phyloP scores from a whole-genome alignment of 768 basidiomycete species.

The Leucosporidium scottii region DNA sequence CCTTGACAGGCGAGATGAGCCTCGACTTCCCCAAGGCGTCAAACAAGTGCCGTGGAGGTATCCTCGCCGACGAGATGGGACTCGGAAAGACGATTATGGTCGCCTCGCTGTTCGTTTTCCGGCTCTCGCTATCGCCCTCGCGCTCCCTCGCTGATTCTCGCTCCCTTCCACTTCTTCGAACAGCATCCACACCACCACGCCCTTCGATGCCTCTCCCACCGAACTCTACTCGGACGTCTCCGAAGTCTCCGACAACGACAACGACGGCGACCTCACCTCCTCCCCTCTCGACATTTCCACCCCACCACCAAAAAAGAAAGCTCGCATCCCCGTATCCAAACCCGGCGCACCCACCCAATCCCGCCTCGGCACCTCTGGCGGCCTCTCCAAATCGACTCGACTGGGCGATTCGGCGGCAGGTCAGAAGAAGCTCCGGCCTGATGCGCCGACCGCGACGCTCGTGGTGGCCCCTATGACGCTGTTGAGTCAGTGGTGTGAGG shows the following conservation, averaged over 20 bases:
- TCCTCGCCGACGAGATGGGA: conserved; percentile 84
- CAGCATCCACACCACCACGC: conserved; percentile 31
- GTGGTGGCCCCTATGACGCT: conserved; percentile 89
- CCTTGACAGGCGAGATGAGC: conserved; percentile 60
- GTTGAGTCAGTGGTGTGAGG: conserved; percentile 86
- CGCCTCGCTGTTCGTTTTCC: conserved; percentile 58
- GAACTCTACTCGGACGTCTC: not conserved
- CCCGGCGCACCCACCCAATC: not conserved
- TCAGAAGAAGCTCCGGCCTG: not conserved
- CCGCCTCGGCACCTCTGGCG: not conserved
- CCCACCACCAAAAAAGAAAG: not conserved
- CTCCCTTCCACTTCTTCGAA: not conserved
- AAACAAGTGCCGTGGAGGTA: conserved; percentile 71
- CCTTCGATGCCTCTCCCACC: conserved; percentile 3
- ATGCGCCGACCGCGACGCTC: conserved; percentile 50
- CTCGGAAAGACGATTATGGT: conserved; percentile 95
- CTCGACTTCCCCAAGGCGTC: conserved; percentile 75
- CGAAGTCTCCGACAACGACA: not conserved
- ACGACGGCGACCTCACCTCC: not conserved
- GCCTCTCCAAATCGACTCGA: not conserved
- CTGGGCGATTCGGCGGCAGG: not conserved
- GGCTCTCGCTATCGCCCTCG: not conserved
- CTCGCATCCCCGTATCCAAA: not conserved
- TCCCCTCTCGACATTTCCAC: not conserved
- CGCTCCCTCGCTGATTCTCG: not conserved